Percentiles rank a stretch among this genome's conserved stretches.
Conservation (phyloP, 2,329 filamentous ascomycete genomes). For the Hypocrella siamensis region DNA sequence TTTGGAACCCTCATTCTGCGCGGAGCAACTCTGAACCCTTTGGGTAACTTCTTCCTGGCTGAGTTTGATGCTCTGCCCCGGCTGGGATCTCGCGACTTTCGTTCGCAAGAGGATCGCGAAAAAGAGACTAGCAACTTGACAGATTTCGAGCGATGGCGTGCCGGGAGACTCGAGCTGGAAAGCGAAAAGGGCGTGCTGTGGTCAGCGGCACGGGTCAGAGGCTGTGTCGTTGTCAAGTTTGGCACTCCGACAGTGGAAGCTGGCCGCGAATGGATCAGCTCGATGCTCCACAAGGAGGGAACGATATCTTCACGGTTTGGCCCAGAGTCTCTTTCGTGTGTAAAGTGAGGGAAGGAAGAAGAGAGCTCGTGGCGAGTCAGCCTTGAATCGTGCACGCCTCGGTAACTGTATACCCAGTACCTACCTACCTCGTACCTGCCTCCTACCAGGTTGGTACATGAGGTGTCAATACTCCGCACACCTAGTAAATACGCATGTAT, state of each 20-base stretch:
- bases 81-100: conserved; percentile 70
- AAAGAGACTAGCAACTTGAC: conserved; percentile 19
- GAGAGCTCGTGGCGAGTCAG: too few relatives aligned
- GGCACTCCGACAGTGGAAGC: conserved; percentile 69
- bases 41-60: conserved; percentile 60
- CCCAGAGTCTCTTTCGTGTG: conserved; percentile 63
- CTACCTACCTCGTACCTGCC: too few relatives aligned
- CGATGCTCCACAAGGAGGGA: conserved; percentile 60
- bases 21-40: conserved; percentile 49
- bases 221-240: conserved; percentile 85
- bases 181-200: conserved; percentile 49
- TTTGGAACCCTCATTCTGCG: conserved; percentile 76
- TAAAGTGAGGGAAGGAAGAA: conserved; percentile 37
- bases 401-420: too few relatives aligned
- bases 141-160: conserved; percentile 36
- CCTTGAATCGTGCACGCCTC: too few relatives aligned
- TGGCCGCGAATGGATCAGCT: conserved; percentile 63
- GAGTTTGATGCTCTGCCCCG: conserved; percentile 69
- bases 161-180: conserved; percentile 41
- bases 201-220: conserved; percentile 66
- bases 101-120: conserved; percentile 32
- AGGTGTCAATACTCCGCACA: too few relatives aligned
- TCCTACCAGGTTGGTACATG: too few relatives aligned
- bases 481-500: too few relatives aligned
- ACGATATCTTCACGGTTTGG: conserved; percentile 60